phyloP scores from a whole-genome alignment of 768 basidiomycete species.

The Scleroderma bovista region DNA sequence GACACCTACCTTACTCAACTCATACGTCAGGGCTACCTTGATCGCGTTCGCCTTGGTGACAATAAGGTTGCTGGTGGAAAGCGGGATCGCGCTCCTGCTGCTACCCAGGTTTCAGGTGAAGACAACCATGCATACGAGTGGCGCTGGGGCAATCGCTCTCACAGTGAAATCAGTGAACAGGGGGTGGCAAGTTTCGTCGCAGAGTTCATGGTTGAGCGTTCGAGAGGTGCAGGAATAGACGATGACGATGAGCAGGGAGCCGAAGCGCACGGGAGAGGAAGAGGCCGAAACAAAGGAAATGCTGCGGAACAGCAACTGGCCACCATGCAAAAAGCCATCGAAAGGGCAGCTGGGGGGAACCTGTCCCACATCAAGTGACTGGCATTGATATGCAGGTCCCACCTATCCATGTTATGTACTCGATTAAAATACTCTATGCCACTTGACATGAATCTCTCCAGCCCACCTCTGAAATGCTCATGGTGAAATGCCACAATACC shows the following conservation, averaged over 20 bases:
- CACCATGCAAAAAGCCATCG: constrained; percentile 50
- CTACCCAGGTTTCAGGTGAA: constrained; percentile 33
- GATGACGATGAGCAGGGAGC: constrained; percentile 25
- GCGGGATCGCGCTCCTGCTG: constrained; percentile 46
- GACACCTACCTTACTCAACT: constrained; percentile 63
- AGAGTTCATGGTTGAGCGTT: constrained; percentile 64
- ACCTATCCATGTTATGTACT: neutral
- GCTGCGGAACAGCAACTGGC: constrained; percentile 35
- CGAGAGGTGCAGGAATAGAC: constrained; percentile 24
- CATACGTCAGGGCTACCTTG: constrained; percentile 72
- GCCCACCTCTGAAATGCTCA: neutral
- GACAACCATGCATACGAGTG: constrained; percentile 49
- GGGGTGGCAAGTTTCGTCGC: constrained; percentile 71
- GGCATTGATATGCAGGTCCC: neutral
- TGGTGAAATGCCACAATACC: constrained; percentile 24
- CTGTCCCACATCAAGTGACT: constrained; percentile 35
- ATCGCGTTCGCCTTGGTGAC: constrained; percentile 53
- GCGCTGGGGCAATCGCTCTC: constrained; percentile 82
- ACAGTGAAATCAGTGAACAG: constrained; percentile 78
- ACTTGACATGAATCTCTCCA: neutral
- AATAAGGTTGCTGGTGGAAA: constrained; percentile 42
- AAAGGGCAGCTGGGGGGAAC: constrained; percentile 59
- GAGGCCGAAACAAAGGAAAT: constrained; percentile 14
- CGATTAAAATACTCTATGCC: neutral
- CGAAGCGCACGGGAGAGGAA: constrained; percentile 8